A percentile compares a stretch with the other conserved stretches of the same genome.
These are phyloP conservation scores for Vigna unguiculata DNA, from an alignment of 306 rosid species.

Conservation along the genomic window DNA sequence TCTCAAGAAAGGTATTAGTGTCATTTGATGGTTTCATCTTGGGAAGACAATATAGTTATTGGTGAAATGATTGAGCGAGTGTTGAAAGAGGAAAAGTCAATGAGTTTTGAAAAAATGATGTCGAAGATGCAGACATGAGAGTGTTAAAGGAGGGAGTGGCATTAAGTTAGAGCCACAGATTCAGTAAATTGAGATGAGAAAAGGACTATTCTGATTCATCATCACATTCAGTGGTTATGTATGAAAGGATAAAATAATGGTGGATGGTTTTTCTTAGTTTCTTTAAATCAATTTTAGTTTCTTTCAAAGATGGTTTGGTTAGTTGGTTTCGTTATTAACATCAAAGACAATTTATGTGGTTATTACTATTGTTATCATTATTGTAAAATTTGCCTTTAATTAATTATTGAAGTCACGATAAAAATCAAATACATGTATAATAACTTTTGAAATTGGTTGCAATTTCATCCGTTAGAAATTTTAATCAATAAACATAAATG, in stretches of 20 bases:
- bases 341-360: neutral
- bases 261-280: neutral
- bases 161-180: constrained; percentile 14
- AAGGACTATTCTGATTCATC: constrained; percentile 25
- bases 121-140: constrained; percentile 10
- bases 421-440: neutral
- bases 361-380: neutral
- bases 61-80: neutral
- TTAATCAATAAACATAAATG: neutral
- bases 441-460: neutral
- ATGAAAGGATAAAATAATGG: constrained; percentile 23
- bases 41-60: neutral
- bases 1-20: neutral
- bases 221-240: constrained; percentile 20
- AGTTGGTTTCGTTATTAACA: neutral
- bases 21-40: neutral
- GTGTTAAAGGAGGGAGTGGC: neutral
- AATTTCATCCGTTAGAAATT: too few species aligned
- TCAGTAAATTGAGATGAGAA: neutral
- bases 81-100: constrained; percentile 1
- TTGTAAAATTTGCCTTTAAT: neutral
- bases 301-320: neutral
- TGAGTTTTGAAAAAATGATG: constrained; percentile 2
- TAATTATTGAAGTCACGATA: neutral
- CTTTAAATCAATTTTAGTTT: neutral